phyloP scores from a whole-genome alignment of 2,329 filamentous ascomycete genomes.

The Didymella exigua region DNA sequence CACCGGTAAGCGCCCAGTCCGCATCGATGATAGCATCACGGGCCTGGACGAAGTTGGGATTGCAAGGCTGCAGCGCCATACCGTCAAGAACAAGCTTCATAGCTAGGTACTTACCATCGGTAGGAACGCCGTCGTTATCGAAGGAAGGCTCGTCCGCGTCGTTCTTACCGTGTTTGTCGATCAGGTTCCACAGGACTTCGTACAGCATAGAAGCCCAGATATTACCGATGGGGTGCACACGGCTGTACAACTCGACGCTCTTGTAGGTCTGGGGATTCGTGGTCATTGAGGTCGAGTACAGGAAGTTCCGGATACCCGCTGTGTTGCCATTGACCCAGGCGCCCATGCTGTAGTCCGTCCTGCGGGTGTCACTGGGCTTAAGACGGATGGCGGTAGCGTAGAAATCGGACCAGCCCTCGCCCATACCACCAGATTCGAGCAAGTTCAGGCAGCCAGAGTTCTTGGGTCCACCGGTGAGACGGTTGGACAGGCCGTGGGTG shows the following conservation, averaged over 20 bases:
- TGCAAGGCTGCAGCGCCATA: conserved; percentile 63
- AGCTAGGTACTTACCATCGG: conserved; percentile 58
- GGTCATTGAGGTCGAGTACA: conserved; percentile 58
- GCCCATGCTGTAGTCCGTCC: conserved; percentile 57
- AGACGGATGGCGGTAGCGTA: conserved; percentile 59
- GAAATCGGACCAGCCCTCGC: conserved; percentile 65
- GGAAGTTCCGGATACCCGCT: conserved; percentile 56
- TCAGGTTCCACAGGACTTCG: conserved; percentile 64
- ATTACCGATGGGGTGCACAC: conserved; percentile 58
- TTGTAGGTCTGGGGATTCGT: conserved; percentile 60
- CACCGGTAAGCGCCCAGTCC: conserved; percentile 58
- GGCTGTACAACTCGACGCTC: conserved; percentile 47
- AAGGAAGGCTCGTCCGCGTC: conserved; percentile 52
- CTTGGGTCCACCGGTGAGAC: conserved; percentile 63
- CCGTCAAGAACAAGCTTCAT: conserved; percentile 61
- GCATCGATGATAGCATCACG: conserved; percentile 63
- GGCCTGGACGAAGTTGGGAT: conserved; percentile 59
- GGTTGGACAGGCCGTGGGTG: conserved; percentile 58
- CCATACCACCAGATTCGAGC: conserved; percentile 62
- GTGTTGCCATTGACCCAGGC: conserved; percentile 56
- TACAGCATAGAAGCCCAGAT: conserved; percentile 61
- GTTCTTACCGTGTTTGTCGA: conserved; percentile 62
- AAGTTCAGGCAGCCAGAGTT: conserved; percentile 58
- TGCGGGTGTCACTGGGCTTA: conserved; percentile 54
- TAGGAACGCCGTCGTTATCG: conserved; percentile 54